Conservation (phyloP, 2,329 filamentous ascomycete genomes). For the Penicillium capsulatum region DNA sequence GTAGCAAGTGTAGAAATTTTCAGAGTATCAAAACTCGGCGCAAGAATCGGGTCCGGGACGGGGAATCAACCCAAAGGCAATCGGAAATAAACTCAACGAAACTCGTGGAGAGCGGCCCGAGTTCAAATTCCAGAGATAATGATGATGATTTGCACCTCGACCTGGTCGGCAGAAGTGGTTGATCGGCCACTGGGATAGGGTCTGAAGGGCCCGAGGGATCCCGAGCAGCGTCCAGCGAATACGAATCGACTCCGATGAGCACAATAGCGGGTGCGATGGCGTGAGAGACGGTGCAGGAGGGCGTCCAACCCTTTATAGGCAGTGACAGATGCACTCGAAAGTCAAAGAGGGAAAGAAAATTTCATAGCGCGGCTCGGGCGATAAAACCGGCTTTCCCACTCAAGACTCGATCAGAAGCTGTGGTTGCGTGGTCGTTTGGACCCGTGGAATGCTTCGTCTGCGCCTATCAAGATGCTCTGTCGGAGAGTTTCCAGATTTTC, state of each 20-base stretch:
- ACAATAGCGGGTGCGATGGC: constrained; percentile 17
- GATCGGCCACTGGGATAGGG: constrained; percentile 8
- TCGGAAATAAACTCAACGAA: neutral
- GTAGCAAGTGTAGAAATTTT: neutral
- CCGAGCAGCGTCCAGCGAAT: constrained; percentile 15
- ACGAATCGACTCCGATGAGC: constrained; percentile 12
- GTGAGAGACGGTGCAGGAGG: constrained; percentile 13
- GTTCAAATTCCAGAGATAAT: neutral
- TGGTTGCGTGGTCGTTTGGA: neutral
- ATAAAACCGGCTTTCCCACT: constrained; percentile 5
- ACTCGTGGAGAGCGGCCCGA: neutral
- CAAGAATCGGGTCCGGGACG: neutral
- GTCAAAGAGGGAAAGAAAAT: neutral
- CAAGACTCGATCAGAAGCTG: constrained; percentile 1
- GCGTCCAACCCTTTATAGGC: constrained; percentile 13
- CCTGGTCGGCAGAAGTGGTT: neutral
- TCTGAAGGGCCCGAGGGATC: constrained; percentile 6
- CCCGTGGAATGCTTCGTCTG: neutral
- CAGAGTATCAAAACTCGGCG: neutral
- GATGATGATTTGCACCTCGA: neutral
- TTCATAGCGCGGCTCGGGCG: constrained; percentile 1
- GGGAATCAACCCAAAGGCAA: neutral
- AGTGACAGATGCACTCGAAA: constrained; percentile 4
- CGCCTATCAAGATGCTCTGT: neutral
- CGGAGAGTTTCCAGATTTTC: neutral